A percentile compares a stretch with the other conserved stretches of the same genome.
Evolutionary conservation across 2,329 filamentous ascomycete species (phyloP).

Genomic region (Trichoderma cornu-damae): DNA sequence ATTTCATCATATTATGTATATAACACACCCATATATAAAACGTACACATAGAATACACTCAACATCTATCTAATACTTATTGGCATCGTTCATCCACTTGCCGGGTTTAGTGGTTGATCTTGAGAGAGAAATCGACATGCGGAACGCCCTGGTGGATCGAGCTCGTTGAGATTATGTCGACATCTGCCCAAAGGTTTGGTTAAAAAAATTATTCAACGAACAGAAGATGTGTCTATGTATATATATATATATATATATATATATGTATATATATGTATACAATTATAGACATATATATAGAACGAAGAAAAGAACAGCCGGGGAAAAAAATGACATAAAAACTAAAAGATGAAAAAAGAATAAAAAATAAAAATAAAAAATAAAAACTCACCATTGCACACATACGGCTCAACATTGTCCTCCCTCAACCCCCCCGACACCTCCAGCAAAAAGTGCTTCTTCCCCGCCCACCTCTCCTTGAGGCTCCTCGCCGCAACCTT

Average conservation of each 20-base stretch:
- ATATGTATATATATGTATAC: too few species aligned
- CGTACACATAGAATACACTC: constrained; percentile 8
- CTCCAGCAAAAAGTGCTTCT: constrained; percentile 74
- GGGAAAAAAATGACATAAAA: too few species aligned
- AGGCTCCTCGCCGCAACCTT: constrained; percentile 67
- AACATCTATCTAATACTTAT: too few species aligned
- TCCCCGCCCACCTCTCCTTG: constrained; percentile 74
- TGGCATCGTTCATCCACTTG: neutral
- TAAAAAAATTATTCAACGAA: too few species aligned
- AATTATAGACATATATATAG: neutral
- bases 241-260: too few species aligned
- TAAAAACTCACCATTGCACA: constrained; percentile 58
- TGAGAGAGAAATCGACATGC: constrained; percentile 93
- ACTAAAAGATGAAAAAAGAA: neutral
- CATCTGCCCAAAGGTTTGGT: constrained; percentile 57
- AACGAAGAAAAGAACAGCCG: too few species aligned
- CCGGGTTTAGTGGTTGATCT: constrained; percentile 53
- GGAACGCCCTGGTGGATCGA: constrained; percentile 94
- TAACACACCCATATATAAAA: neutral
- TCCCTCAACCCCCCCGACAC: constrained; percentile 85
- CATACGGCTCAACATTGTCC: constrained; percentile 76
- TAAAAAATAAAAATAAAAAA: neutral
- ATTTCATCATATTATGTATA: neutral
- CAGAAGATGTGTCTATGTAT: too few species aligned
- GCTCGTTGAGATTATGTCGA: constrained; percentile 94